Evolutionary conservation across 2,329 filamentous ascomycete species (phyloP).

Genomic region (Ascochyta fabae): DNA sequence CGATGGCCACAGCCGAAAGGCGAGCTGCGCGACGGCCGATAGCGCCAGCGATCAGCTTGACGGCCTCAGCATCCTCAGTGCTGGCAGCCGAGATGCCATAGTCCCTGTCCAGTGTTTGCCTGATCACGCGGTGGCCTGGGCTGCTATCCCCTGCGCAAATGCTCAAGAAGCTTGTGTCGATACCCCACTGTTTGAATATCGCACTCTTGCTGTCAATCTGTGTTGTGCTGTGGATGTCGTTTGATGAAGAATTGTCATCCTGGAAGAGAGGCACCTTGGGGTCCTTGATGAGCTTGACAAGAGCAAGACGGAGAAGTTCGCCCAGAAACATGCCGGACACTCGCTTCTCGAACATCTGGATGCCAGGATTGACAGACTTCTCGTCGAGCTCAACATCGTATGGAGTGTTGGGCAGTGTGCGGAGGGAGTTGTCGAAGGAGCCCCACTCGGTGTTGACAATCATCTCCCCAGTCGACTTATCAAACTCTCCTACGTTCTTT

Average conservation of each 20-base stretch:
- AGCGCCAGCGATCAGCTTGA: conserved; percentile 81
- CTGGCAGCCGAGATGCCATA: conserved; percentile 79
- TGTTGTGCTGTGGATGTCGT: conserved; percentile 72
- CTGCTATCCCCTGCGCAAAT: conserved; percentile 82
- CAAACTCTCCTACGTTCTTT: conserved; percentile 64
- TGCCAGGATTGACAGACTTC: conserved; percentile 85
- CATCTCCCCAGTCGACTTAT: conserved; percentile 87
- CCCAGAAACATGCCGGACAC: conserved; percentile 98
- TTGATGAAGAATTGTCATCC: conserved; percentile 74
- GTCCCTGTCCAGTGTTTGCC: conserved; percentile 77
- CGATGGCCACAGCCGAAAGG: conserved; percentile 86
- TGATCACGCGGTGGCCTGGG: conserved; percentile 72
- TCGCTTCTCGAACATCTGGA: conserved; percentile 99
- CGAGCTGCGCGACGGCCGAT: conserved; percentile 89
- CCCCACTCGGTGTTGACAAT: conserved; percentile 99
- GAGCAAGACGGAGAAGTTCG: conserved; percentile 82
- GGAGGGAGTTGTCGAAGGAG: conserved; percentile 93
- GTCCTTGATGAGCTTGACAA: conserved; percentile 75
- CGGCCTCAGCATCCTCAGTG: conserved; percentile 83
- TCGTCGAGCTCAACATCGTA: conserved; percentile 82
- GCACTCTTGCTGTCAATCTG: conserved; percentile 61
- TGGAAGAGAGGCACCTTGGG: conserved; percentile 74
- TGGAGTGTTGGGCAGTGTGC: conserved; percentile 81
- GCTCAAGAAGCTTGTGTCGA: conserved; percentile 90
- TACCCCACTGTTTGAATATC: conserved; percentile 81